A percentile compares a stretch with the other conserved stretches of the same genome.
phyloP scores from a whole-genome alignment of 2,329 filamentous ascomycete genomes.

The Aureobasidium namibiae region DNA sequence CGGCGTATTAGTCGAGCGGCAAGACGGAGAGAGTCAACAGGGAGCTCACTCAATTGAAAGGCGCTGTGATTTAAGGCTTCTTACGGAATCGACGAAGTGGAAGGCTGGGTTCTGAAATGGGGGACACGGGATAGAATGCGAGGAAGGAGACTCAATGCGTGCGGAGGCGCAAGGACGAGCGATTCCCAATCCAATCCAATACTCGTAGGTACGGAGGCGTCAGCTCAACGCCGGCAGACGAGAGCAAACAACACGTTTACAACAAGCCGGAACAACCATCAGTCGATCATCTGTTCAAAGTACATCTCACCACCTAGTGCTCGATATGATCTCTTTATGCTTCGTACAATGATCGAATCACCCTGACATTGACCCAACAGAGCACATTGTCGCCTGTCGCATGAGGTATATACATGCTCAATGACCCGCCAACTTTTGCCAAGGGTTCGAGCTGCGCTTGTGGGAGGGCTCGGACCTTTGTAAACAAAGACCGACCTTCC shows the following conservation, averaged over 20 bases:
- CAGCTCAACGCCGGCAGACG: conserved; percentile 1
- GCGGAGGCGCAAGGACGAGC: conserved; percentile 8
- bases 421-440: conserved; percentile 4
- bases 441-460: not conserved
- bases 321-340: not conserved
- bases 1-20: not conserved
- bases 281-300: not conserved
- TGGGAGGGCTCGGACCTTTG: not conserved
- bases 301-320: not conserved
- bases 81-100: not conserved
- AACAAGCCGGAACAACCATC: not conserved
- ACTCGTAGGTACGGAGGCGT: not conserved
- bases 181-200: not conserved
- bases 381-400: not conserved
- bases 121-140: conserved; percentile 3
- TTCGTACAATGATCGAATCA: not conserved
- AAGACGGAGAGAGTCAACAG: not conserved
- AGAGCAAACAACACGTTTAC: conserved; percentile 10
- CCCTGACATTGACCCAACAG: not conserved
- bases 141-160: conserved; percentile 7
- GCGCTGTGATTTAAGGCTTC: not conserved
- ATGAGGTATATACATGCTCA: conserved; percentile 8
- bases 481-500: not conserved
- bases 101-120: not conserved
- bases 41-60: not conserved